Base-by-base conservation (phyloP, 225 moss, liverwort and hornwort genomes). In the Polytrichum commune region DNA sequence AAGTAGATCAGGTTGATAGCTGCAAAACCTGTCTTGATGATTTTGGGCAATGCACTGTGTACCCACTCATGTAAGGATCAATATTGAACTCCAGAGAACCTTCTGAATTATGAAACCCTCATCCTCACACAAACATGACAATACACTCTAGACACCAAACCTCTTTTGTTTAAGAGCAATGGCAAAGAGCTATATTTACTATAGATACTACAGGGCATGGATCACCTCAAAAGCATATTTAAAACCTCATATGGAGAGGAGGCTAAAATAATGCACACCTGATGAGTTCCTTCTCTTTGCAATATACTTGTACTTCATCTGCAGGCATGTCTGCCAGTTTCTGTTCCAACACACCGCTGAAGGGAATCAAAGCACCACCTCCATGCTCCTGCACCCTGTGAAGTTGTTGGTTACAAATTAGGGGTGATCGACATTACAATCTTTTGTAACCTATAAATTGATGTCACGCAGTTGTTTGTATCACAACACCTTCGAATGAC, bases 311-410 rank as follows among this genome's bases (percentile, higher is more conserved):
- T 22, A 28, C 90, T 84, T 95, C 95, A 64, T 91, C 93, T 22
- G 88, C 76, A 66, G 92, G 75, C 90, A 93, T 89, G 38, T 98
- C 95, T 72, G 84, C 84, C 30, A 98, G 79, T 75, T 89, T 91
- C 69, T 93, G 93, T 70, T 98, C 98, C 19, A 98, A 81, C 55
- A 91, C 80, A 46, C 95, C 98, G 75, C 98, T 95, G 75, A 98
- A 98, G 30, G 98, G 98, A n/a, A 98, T 95, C 38, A 98, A 71
- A 1, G 77, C 78, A 68, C 93, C 98, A 55, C 91, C 95, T 77
- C 98, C 98, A 75, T 98, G 98, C 72, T 90, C 98, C 76, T 91
- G 95, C 55, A 98, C 93, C 98, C 91, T 93, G 79, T n/a, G 74
- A 71, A 66, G 35, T 46, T 46, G 46, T 46, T 46, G 46, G 4